phyloP scores from a whole-genome alignment of 148 eudicot species.

The Chenopodium berlandieri region DNA sequence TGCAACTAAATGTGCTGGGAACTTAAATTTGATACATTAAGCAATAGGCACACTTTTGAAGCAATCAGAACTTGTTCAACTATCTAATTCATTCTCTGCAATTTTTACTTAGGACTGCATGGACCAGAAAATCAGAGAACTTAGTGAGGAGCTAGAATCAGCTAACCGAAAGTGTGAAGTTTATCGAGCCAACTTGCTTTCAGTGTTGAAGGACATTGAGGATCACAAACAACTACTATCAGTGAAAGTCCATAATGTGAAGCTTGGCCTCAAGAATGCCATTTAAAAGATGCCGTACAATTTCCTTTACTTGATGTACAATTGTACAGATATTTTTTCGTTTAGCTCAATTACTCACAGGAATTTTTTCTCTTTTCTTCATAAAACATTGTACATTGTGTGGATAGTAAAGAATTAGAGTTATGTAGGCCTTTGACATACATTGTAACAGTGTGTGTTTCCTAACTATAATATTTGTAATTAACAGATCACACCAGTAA shows the following conservation, averaged over 20 bases:
- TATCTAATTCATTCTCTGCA: conserved; percentile 12
- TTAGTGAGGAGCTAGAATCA: conserved; percentile 47
- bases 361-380: background rate
- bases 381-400: conserved; percentile 23
- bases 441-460: background rate
- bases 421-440: conserved; percentile 8
- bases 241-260: conserved; percentile 55
- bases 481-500: conserved; percentile 16
- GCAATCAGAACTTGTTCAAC: background rate
- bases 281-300: conserved; percentile 18
- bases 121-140: conserved; percentile 63
- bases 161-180: conserved; percentile 61
- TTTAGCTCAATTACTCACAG: background rate
- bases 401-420: conserved; percentile 22
- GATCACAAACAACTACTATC: conserved; percentile 58
- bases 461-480: conserved; percentile 15
- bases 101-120: conserved; percentile 46
- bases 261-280: conserved; percentile 55
- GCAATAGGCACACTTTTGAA: background rate
- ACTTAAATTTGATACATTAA: background rate
- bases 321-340: background rate
- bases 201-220: conserved; percentile 65
- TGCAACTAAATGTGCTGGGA: background rate
- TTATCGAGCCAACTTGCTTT: conserved; percentile 56
- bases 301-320: conserved; percentile 16